Percentiles rank a stretch among this genome's conserved stretches.
These are phyloP conservation scores for Debaryomyces sp. DNA, from an alignment of 1,139 yeast species.

Conservation along the genomic window DNA sequence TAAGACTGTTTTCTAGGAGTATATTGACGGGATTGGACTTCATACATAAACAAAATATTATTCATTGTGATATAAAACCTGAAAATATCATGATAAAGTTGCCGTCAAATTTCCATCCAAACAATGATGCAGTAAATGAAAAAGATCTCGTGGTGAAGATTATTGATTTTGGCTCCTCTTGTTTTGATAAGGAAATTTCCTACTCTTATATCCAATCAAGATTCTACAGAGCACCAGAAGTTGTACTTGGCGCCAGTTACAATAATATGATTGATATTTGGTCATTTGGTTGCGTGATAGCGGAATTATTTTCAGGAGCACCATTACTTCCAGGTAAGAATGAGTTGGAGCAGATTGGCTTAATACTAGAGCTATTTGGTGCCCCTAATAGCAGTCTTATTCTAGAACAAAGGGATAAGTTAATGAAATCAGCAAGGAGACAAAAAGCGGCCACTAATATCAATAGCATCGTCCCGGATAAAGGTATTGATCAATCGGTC, in stretches of 20 bases:
- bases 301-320: constrained; percentile 65
- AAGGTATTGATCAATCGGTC: constrained; percentile 10
- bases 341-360: constrained; percentile 66
- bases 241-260: constrained; percentile 76
- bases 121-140: constrained; percentile 13
- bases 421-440: constrained; percentile 21
- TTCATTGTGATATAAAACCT: constrained; percentile 82
- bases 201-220: constrained; percentile 67
- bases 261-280: constrained; percentile 73
- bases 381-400: constrained; percentile 48
- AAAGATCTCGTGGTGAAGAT: constrained; percentile 44
- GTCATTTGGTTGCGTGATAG: constrained; percentile 74
- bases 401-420: constrained; percentile 24
- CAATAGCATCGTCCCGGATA: constrained; percentile 5
- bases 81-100: constrained; percentile 61
- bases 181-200: constrained; percentile 47
- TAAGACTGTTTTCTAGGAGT: constrained; percentile 55
- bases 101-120: constrained; percentile 21
- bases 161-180: constrained; percentile 71
- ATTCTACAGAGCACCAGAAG: constrained; percentile 77
- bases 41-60: constrained; percentile 57
- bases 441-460: constrained; percentile 17
- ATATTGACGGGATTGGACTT: constrained; percentile 61
- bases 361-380: constrained; percentile 64
- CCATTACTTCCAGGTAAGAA: constrained; percentile 74